These are phyloP conservation scores for Sporothrix inflata DNA, from an alignment of 2,329 filamentous ascomycete species.

Conservation along the genomic window DNA sequence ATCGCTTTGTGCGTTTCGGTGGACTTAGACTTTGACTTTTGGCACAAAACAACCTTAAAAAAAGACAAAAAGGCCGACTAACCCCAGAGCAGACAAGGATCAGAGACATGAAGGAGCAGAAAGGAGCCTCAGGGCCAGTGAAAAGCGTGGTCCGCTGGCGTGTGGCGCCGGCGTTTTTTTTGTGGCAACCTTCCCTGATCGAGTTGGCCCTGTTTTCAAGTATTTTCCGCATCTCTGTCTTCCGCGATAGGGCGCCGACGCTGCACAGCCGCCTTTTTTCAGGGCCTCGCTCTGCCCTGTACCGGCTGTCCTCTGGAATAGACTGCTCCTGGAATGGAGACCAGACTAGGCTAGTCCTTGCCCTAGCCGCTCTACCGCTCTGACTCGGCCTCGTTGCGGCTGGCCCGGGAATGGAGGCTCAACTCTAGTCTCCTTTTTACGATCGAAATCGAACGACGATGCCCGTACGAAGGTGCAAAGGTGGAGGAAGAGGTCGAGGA, in stretches of 20 bases:
- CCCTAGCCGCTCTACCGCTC: background rate
- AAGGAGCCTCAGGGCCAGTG: background rate
- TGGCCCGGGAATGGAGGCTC: background rate
- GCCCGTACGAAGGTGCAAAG: background rate
- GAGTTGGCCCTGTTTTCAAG: background rate
- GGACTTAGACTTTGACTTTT: background rate
- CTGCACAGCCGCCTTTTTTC: background rate
- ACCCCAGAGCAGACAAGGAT: background rate
- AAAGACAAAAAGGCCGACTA: background rate
- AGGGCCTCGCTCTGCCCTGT: background rate
- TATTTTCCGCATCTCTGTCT: background rate
- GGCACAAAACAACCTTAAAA: conserved; percentile 18
- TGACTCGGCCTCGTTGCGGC: background rate
- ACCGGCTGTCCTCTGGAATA: background rate
- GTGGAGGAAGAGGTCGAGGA: no score
- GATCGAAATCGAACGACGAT: background rate
- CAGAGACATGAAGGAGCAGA: background rate
- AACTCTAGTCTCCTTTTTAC: background rate
- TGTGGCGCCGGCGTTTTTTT: background rate
- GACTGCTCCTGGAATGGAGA: no score
- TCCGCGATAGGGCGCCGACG: background rate
- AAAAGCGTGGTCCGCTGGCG: background rate
- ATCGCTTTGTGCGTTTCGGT: background rate
- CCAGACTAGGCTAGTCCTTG: no score
- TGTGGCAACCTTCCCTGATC: conserved; percentile 6